These are phyloP conservation scores for Phlebiopsis gigantea DNA, from an alignment of 768 basidiomycete species.

Conservation along the genomic window DNA sequence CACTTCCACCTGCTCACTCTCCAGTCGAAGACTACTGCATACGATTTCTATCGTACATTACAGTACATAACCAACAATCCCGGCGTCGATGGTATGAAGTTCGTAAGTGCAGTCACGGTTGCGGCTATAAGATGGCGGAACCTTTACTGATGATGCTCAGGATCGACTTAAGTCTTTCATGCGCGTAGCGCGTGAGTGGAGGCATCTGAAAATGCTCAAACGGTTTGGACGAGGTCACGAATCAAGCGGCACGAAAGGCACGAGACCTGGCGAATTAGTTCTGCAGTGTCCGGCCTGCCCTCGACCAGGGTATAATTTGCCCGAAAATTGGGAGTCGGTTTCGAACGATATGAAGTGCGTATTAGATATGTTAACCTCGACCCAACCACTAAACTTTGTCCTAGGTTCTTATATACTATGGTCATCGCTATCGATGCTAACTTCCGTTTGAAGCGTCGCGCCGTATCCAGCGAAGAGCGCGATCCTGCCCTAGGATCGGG, in stretches of 20 bases:
- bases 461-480: constrained; percentile 6
- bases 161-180: constrained; percentile 15
- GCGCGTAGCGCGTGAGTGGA: constrained; percentile 15
- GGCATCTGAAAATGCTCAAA: constrained; percentile 18
- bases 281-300: constrained; percentile 24
- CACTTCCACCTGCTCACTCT: constrained; percentile 8
- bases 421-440: constrained; percentile 26
- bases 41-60: constrained; percentile 8
- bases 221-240: constrained; percentile 19
- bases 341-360: constrained; percentile 14
- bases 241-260: constrained; percentile 11
- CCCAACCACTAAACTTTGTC: background rate
- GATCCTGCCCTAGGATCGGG: constrained; percentile 24
- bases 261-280: constrained; percentile 11
- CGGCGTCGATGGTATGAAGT: background rate
- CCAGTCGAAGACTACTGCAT: constrained; percentile 6
- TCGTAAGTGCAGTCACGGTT: constrained; percentile 6
- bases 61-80: background rate
- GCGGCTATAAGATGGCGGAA: background rate
- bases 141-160: constrained; percentile 3
- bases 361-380: too few relatives aligned
- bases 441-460: constrained; percentile 23
- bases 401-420: constrained; percentile 22
- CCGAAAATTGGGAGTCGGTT: constrained; percentile 14
- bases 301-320: constrained; percentile 18